Percentiles rank a stretch among this genome's conserved stretches.
Evolutionary conservation across 371 early-diverging fungal species (phyloP).

Genomic region (Syncephalastrum racemosum): DNA sequence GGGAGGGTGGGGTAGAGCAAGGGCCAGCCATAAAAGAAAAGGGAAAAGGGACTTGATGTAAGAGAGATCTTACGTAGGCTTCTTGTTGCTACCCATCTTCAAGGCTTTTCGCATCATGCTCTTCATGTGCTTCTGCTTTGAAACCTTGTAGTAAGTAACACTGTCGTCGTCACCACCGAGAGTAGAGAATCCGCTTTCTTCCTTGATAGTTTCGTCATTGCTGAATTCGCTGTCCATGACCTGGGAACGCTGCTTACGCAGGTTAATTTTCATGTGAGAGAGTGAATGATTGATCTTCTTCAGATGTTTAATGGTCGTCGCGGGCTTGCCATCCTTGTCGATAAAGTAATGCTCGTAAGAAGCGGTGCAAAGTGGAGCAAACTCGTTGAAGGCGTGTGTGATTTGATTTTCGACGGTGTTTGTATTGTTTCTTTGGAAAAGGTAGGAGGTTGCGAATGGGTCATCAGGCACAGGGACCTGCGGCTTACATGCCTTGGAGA

Average conservation of each 20-base stretch:
- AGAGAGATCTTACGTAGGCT: neutral
- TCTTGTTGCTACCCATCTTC: conserved; percentile 24
- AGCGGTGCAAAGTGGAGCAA: conserved; percentile 14
- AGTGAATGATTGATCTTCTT: conserved; percentile 40
- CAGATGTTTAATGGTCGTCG: conserved; percentile 6
- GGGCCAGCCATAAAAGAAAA: neutral
- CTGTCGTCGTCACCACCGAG: conserved; percentile 5
- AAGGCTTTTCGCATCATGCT: conserved; percentile 36
- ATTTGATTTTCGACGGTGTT: conserved; percentile 8
- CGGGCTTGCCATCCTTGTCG: conserved; percentile 11
- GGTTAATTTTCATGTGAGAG: conserved; percentile 36
- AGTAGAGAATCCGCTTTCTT: conserved; percentile 9
- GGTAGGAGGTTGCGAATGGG: conserved; percentile 23
- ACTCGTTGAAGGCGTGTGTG: conserved; percentile 29
- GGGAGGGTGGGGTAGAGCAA: neutral
- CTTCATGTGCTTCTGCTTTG: conserved; percentile 27
- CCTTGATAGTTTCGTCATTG: conserved; percentile 20
- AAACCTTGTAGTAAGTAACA: neutral
- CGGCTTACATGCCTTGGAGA: conserved; percentile 33
- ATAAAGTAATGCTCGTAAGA: conserved; percentile 6
- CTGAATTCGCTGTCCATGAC: conserved; percentile 18
- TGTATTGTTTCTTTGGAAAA: neutral
- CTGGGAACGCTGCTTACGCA: conserved; percentile 29
- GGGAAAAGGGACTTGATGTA: too few species aligned
- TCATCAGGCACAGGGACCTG: conserved; percentile 21